Conservation (phyloP, 768 basidiomycete species). For the Lactifluus volemus region DNA sequence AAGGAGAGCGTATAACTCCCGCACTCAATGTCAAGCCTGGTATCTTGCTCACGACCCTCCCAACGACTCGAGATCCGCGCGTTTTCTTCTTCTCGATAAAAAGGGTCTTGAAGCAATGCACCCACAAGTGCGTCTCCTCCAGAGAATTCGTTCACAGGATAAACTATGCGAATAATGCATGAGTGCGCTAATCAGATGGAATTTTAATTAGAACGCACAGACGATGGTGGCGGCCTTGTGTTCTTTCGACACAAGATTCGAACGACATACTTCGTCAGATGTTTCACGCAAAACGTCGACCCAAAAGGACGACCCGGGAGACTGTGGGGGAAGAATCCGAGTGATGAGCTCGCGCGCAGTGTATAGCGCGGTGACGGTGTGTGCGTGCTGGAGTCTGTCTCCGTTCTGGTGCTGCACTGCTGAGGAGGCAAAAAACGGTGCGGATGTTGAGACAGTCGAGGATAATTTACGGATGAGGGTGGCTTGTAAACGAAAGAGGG, state of each 20-base stretch:
- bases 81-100: slow-evolving; percentile 44
- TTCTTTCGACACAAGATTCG: neutral
- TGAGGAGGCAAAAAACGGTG: neutral
- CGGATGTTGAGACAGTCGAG: neutral
- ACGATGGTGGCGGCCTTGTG: slow-evolving; percentile 4
- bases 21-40: slow-evolving; percentile 17
- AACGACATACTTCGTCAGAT: slow-evolving; percentile 8
- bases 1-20: neutral
- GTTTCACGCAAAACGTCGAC: slow-evolving; percentile 4
- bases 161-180: slow-evolving; percentile 34
- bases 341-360: slow-evolving; percentile 9
- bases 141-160: slow-evolving; percentile 46
- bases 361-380: slow-evolving; percentile 12
- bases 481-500: neutral
- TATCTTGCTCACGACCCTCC: slow-evolving; percentile 22
- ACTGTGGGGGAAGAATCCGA: slow-evolving; percentile 12
- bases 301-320: slow-evolving; percentile 13
- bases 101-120: slow-evolving; percentile 63
- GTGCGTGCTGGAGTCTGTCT: slow-evolving; percentile 7
- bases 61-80: slow-evolving; percentile 43
- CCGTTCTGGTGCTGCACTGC: neutral
- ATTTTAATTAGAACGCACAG: slow-evolving; percentile 1
- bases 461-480: neutral
- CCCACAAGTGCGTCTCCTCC: slow-evolving; percentile 52
- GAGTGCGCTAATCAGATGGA: neutral